phyloP scores from a whole-genome alignment of 257 asterid genomes.

The Jacaranda mimosifolia region DNA sequence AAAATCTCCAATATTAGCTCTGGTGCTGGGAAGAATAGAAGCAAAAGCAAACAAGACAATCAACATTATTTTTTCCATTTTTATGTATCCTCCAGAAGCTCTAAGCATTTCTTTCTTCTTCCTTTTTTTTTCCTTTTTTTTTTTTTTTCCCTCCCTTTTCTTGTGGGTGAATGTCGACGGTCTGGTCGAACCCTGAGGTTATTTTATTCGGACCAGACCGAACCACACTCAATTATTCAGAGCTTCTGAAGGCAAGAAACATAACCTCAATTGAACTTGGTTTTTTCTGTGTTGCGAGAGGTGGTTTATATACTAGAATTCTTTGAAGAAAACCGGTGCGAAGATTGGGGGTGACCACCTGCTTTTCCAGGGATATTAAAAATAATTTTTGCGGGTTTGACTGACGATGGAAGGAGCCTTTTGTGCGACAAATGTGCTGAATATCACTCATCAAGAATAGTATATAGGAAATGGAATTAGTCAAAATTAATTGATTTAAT shows the following conservation, averaged over 20 bases:
- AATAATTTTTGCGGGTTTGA: background rate
- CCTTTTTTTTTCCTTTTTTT: background rate
- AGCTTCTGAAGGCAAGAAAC: no score
- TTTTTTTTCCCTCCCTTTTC: background rate
- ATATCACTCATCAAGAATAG: background rate
- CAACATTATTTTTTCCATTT: constrained; percentile 39
- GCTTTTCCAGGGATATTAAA: constrained; percentile 18
- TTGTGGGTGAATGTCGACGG: constrained; percentile 6
- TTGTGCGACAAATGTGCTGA: background rate
- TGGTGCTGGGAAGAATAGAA: constrained; percentile 40
- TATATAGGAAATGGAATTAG: background rate
- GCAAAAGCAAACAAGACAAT: constrained; percentile 43
- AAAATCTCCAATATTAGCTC: constrained; percentile 38
- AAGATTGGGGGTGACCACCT: constrained; percentile 43
- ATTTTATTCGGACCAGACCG: constrained; percentile 38
- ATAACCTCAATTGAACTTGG: no score
- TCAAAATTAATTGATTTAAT: no score
- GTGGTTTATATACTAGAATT: constrained; percentile 38
- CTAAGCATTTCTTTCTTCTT: background rate
- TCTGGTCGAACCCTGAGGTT: constrained; percentile 44
- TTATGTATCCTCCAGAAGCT: constrained; percentile 8
- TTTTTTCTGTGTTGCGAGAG: background rate
- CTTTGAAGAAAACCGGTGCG: background rate
- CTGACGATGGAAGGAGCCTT: background rate
- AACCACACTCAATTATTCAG: constrained; percentile 6